phyloP scores from a whole-genome alignment of 495 filamentous ascomycete genomes.

The Staphylotrichum tortipilum region DNA sequence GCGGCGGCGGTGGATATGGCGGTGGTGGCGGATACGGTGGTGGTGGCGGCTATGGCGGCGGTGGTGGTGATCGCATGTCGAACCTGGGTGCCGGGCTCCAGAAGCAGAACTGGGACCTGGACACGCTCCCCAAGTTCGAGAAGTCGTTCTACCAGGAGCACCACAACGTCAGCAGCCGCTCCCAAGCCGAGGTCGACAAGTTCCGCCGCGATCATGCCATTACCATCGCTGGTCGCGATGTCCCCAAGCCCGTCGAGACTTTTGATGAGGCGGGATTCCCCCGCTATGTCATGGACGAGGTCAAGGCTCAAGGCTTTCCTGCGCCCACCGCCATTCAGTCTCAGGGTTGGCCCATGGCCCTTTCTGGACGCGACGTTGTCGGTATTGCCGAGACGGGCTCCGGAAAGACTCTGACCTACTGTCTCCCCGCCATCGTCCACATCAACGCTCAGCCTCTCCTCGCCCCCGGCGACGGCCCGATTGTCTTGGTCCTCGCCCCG shows the following conservation, averaged over 20 bases:
- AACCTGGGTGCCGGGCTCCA: conserved; percentile 79
- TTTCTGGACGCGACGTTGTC: conserved; percentile 95
- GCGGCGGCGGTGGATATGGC: conserved; percentile 38
- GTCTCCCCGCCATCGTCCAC: conserved; percentile 95
- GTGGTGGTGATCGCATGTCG: conserved; percentile 85
- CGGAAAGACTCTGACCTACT: conserved; percentile 98
- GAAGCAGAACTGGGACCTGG: conserved; percentile 77
- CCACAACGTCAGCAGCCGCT: conserved; percentile 62
- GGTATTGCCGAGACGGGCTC: conserved; percentile 99
- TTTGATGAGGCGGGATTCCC: conserved; percentile 98
- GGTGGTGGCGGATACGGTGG: conserved; percentile 46
- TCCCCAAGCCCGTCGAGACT: conserved; percentile 87
- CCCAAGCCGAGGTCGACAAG: conserved; percentile 68
- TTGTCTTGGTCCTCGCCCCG: conserved; percentile 88
- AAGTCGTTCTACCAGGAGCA: conserved; percentile 99
- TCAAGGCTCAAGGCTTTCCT: conserved; percentile 92
- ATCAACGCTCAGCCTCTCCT: conserved; percentile 98
- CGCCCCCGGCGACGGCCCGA: conserved; percentile 92
- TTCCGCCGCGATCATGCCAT: conserved; percentile 80
- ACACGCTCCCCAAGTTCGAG: conserved; percentile 85
- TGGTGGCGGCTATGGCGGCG: conserved; percentile 47
- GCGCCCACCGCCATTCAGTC: conserved; percentile 93
- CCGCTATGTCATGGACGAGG: conserved; percentile 91
- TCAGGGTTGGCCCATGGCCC: conserved; percentile 98
- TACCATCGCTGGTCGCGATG: conserved; percentile 61